Evolutionary conservation across 176 grass and related monocot species (phyloP).

Genomic region (Triticum dicoccoides): DNA sequence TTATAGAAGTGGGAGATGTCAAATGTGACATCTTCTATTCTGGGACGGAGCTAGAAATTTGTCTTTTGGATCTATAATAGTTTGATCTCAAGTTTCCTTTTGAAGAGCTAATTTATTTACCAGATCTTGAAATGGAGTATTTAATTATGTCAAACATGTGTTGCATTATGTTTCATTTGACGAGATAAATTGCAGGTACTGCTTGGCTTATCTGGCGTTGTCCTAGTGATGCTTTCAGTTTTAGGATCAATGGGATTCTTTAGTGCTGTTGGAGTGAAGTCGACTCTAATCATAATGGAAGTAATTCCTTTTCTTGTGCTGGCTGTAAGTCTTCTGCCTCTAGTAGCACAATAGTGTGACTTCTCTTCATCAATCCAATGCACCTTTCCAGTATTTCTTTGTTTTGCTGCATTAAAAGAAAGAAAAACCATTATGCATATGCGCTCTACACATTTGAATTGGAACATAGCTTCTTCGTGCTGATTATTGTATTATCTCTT

Average conservation of each 20-base stretch:
- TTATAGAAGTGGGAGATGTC: background rate
- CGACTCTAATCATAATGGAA: slow-evolving; percentile 99
- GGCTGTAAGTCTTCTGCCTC: slow-evolving; percentile 71
- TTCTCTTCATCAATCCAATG: background rate
- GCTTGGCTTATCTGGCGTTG: slow-evolving; percentile 84
- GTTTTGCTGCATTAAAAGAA: background rate
- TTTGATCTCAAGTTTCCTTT: slow-evolving; percentile 4
- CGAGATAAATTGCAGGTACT: slow-evolving; percentile 63
- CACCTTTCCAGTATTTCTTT: slow-evolving; percentile 15
- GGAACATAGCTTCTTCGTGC: slow-evolving; percentile 15
- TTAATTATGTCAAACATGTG: background rate
- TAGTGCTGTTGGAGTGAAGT: slow-evolving; percentile 88
- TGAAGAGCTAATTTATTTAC: background rate
- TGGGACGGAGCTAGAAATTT: background rate
- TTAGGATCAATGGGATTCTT: slow-evolving; percentile 92
- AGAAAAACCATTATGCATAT: background rate
- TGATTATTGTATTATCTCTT: slow-evolving; percentile 11
- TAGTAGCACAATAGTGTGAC: slow-evolving; percentile 5
- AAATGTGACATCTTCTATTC: slow-evolving; percentile 12
- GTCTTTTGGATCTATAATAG: slow-evolving; percentile 18
- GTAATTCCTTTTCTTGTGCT: slow-evolving; percentile 98
- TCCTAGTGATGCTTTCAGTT: slow-evolving; percentile 95
- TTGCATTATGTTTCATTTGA: slow-evolving; percentile 33
- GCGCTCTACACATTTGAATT: slow-evolving; percentile 18
- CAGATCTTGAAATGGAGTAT: background rate